A percentile compares a stretch with the other conserved stretches of the same genome.
Evolutionary conservation across 2,329 filamentous ascomycete genomes (phyloP).

Genomic region (Clonostachys rhizophaga): DNA sequence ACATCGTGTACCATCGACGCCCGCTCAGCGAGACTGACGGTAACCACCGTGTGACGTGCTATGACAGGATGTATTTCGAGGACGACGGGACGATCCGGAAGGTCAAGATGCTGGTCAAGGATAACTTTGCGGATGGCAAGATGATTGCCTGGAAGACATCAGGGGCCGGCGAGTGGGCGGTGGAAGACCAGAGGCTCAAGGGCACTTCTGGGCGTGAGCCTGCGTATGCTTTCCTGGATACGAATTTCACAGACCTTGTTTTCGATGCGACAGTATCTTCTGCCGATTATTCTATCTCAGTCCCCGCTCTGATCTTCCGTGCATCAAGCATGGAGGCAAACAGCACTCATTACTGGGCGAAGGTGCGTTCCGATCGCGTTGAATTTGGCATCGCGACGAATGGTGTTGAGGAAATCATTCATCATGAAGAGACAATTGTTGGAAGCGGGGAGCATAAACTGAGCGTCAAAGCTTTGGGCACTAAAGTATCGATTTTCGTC

Average conservation of each 20-base stretch:
- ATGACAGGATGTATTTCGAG: slow-evolving; percentile 42
- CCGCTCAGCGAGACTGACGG: slow-evolving; percentile 34
- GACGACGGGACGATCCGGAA: slow-evolving; percentile 32
- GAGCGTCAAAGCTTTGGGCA: too few species aligned
- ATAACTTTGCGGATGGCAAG: slow-evolving; percentile 32
- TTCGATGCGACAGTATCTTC: slow-evolving; percentile 17
- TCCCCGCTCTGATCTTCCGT: slow-evolving; percentile 19
- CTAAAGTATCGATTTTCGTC: too few species aligned
- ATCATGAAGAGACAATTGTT: too few species aligned
- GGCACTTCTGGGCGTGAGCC: slow-evolving; percentile 5
- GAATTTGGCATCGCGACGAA: slow-evolving; percentile 8
- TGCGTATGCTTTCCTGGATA: slow-evolving; percentile 20
- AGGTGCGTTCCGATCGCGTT: slow-evolving; percentile 10
- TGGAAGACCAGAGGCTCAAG: slow-evolving; percentile 13
- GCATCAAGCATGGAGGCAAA: slow-evolving; percentile 8
- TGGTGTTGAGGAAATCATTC: too few species aligned
- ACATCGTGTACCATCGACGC: slow-evolving; percentile 39
- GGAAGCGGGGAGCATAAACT: too few species aligned
- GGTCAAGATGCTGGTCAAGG: slow-evolving; percentile 36
- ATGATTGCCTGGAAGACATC: slow-evolving; percentile 27
- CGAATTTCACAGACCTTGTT: slow-evolving; percentile 22
- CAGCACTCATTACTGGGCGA: slow-evolving; percentile 13
- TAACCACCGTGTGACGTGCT: slow-evolving; percentile 39
- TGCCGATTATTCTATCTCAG: slow-evolving; percentile 10
- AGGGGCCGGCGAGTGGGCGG: slow-evolving; percentile 11